Evolutionary conservation across 331 rosid species (phyloP), one percentile per base, ranked within the genome.

Genomic region (Acacia concinna): DNA sequence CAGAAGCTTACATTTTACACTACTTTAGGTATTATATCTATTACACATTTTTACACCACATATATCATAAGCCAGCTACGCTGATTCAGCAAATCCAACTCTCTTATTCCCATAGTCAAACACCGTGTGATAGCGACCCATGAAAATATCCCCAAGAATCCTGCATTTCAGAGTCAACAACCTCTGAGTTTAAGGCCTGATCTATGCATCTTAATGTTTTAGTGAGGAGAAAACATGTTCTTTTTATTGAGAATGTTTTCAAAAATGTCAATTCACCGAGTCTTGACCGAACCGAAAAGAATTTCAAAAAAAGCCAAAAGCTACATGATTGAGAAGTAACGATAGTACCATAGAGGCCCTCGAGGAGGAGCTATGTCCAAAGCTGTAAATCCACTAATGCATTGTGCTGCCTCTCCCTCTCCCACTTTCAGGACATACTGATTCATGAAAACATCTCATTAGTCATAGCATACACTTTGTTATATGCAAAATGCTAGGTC

Each of bases 341-440:
- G 28, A 74, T 20, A 46, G 1, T 80, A 90, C 91, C 94, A 90
- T 31, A 90, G 87, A 79, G 91, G 90, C 82, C 88, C 89, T 1
- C 84, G 91, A 79, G 91, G 90, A 60, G 91, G 89, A 64, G 85
- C 83, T 11, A 88, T 54, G 41, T 90, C 94, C 59, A 88, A 49
- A 54, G 90, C 86, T 37, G 68, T 83, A 64, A 90, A 90, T 75
- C 94, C 90, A 51, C 94, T 88, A 40, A 90, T 67, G 84, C 94
- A 90, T 74, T 88, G 91, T 65, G 89, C 80, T 79, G 86, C 81
- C 31, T 28, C 72, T 81, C 89, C 90, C 72, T 82, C 51, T 31
- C 94, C 92, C 81, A 84, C 84, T 90, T 86, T 84, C 37, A 88
- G 88, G 78, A 90, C 41, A 34, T 90, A 90, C 91, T 88, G 85